Evolutionary conservation across 2,329 filamentous ascomycete genomes (phyloP), one percentile per base, ranked within the genome.

Genomic region (Cyanodermella asteris): DNA sequence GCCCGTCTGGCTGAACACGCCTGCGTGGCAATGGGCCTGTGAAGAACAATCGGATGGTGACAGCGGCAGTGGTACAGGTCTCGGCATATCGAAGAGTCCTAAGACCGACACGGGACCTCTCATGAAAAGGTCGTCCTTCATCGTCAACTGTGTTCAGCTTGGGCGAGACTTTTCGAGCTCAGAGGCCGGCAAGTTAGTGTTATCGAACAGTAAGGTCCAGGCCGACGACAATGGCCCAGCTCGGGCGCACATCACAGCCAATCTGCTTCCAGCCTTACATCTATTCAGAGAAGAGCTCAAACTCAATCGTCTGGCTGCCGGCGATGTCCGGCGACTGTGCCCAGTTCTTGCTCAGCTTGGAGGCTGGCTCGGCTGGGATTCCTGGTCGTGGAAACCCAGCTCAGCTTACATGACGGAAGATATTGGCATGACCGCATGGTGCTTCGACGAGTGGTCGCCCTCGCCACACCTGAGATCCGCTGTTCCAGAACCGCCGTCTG

Each of bases 251-350:
- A 16, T 9, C 15, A 49, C 50, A 18, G 60, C 62, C 4, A 51
- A 64, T 25, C 61, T 84, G 18, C 55, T 90, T 34, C 54, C 71
- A 19, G 73, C 66, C 1, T 55, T 97, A 8, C 87, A 97, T 49
- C 56, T 94, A 3, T 54, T 91, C n/a, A 61, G 75, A 0, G 84
- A 97, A 44, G 87, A 97, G 43, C 61, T 75, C 33, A 94, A 91
- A 42, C 61, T 97, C 2, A 67, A 77, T 31, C 62, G 71, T 4
- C 43, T 49, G n/a, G 47, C 55, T 7, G 46, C 42, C 23, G 46
- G 45, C 12, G 49, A 56, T 20, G 37, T 49, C 13, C 48, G 55
- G 9, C 55, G 60, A 20, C 48, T 94, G 13, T 64, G 67, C n/a
- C 69, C 75, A 10, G 46, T 93, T 2, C 52, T 94, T 21, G 70